Base-by-base conservation (phyloP, 2,329 filamentous ascomycete species). In the Scytalidium lignicola region DNA sequence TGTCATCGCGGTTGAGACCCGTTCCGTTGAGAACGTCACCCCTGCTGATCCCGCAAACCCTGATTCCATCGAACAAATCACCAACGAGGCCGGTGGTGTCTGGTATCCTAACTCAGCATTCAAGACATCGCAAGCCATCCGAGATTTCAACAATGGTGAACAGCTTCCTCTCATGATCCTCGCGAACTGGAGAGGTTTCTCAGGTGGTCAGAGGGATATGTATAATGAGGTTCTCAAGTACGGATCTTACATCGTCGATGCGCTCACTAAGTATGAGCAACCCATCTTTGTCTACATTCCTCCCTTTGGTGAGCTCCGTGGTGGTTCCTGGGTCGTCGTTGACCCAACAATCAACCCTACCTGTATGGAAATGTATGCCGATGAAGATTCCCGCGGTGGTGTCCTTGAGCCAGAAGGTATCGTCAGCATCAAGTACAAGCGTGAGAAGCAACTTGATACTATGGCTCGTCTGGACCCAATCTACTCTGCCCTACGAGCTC, bases 171-270 rank as follows among this genome's bases (percentile, higher is more conserved):
- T 99, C 58, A 97, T 99, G 90, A 99, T 99, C 67, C 83, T 99
- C 56, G 93, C 93, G 73, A 99, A 99, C 80, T 99, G 93, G 93
- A 86, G 93, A 83, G 93, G 93, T 77, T 99, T 99, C 89, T 99
- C 93, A 59, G 93, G 93, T 76, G 93, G 93, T 57, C 93, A 99
- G 74, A 90, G 92, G 61, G 93, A 99, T 73, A 99, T 99, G 93
- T 99, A 95, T 83, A 96, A 97, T 75, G 93, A 99, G 74, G 93
- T 99, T 15, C 83, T 99, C 71, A 99, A 99, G 79, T 99, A 99
- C 65, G 93, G 93, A 66, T 96, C 92, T 17, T 97, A 93, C 80
- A 99, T 99, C 65, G 93, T 99, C 60, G 93, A 99, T 65, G 92
- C 92, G 48, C 85, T 99, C 43, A 90, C 96, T 78, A 95, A 96